These are phyloP conservation scores for Penicillium sp. DNA, from an alignment of 2,329 filamentous ascomycete species.

Conservation along the genomic window DNA sequence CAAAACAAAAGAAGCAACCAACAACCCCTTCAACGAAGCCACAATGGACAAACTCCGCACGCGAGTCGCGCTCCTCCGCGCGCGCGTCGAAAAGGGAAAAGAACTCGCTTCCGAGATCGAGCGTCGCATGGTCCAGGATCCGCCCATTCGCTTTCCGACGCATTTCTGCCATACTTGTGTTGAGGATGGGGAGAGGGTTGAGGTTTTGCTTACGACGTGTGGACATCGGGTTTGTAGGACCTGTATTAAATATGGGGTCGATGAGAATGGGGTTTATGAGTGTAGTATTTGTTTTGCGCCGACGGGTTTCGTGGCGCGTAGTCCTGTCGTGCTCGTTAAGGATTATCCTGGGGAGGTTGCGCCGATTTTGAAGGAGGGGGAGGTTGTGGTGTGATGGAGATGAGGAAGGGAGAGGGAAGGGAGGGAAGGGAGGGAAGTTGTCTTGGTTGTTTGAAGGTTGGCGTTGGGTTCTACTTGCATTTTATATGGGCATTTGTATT, in stretches of 20 bases:
- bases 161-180: conserved; percentile 22
- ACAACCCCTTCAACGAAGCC: conserved; percentile 2
- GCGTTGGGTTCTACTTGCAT: background rate
- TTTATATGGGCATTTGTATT: background rate
- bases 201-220: conserved; percentile 17
- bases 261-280: conserved; percentile 13
- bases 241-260: conserved; percentile 14
- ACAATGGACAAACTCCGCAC: conserved; percentile 2
- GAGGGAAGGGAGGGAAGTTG: background rate
- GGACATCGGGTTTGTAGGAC: conserved; percentile 18
- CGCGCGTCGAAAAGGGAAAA: conserved; percentile 21
- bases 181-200: conserved; percentile 8
- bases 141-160: conserved; percentile 11
- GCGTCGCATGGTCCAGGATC: conserved; percentile 12
- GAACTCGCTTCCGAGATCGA: conserved; percentile 19
- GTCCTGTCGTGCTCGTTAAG: conserved; percentile 2
- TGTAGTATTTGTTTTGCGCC: conserved; percentile 19
- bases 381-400: background rate
- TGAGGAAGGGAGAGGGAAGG: background rate
- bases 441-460: too few species aligned
- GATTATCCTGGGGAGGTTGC: background rate
- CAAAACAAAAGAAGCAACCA: background rate
- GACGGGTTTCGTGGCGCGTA: conserved; percentile 10
- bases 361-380: background rate
- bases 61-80: conserved; percentile 13